These are phyloP conservation scores for Circinella umbellata DNA, from an alignment of 371 early-diverging fungal genomes.

Conservation along the genomic window DNA sequence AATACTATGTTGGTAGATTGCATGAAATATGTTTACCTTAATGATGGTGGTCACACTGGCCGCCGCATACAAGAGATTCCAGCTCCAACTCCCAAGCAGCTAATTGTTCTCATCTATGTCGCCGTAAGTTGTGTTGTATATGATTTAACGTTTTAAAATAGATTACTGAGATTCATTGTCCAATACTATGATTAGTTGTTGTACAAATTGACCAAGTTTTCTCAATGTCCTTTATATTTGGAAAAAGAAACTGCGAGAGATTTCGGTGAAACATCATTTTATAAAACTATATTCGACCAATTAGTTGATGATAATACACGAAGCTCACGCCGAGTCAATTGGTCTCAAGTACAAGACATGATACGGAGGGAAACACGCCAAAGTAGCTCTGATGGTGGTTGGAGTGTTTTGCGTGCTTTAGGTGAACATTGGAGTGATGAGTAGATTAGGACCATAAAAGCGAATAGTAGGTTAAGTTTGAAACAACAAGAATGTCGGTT, in stretches of 20 bases:
- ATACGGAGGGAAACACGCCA: background rate
- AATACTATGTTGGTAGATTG: background rate
- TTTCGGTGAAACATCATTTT: no score
- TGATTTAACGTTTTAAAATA: background rate
- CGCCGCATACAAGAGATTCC: background rate
- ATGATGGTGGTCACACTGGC: background rate
- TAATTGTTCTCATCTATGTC: background rate
- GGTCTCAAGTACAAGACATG: background rate
- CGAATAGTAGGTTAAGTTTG: no score
- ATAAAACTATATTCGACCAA: background rate
- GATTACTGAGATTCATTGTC: background rate
- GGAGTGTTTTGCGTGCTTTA: background rate
- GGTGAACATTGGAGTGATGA: no score
- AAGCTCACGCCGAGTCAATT: background rate
- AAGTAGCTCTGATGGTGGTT: background rate
- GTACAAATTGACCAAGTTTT: background rate
- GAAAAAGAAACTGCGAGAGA: background rate
- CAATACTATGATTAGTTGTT: background rate
- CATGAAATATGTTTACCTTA: constrained; percentile 1
- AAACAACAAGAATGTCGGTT: background rate
- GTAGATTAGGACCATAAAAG: no score
- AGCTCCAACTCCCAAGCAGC: background rate
- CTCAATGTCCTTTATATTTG: background rate
- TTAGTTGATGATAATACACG: background rate
- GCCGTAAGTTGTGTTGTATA: background rate